Evolutionary conservation across 2,329 filamentous ascomycete genomes (phyloP).

Genomic region (Botrytis porri): DNA sequence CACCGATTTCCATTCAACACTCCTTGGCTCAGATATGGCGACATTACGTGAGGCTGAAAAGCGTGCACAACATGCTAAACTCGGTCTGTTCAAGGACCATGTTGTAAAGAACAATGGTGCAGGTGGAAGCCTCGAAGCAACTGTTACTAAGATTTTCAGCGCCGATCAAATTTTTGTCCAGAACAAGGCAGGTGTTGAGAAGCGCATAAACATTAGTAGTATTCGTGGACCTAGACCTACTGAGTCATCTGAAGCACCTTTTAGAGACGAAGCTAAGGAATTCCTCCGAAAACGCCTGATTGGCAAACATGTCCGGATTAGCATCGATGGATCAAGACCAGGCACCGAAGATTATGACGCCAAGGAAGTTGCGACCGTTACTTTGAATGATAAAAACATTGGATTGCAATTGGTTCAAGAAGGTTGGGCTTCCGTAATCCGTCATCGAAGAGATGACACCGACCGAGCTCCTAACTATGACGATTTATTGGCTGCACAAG

Average conservation of each 20-base stretch:
- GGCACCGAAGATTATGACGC: slow-evolving; percentile 89
- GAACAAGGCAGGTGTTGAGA: slow-evolving; percentile 80
- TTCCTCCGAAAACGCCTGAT: slow-evolving; percentile 91
- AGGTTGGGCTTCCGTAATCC: slow-evolving; percentile 89
- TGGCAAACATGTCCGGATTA: slow-evolving; percentile 89
- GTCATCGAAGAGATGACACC: slow-evolving; percentile 90
- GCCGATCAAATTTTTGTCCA: slow-evolving; percentile 87
- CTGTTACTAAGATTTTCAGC: slow-evolving; percentile 79
- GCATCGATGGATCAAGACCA: slow-evolving; percentile 85
- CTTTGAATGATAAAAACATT: slow-evolving; percentile 80
- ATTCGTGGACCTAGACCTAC: slow-evolving; percentile 87
- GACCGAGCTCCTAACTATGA: slow-evolving; percentile 95
- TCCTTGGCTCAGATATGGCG: slow-evolving; percentile 87
- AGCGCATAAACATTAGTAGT: slow-evolving; percentile 88
- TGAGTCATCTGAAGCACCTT: slow-evolving; percentile 83
- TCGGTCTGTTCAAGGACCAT: slow-evolving; percentile 78
- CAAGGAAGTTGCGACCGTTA: slow-evolving; percentile 88
- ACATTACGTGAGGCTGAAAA: slow-evolving; percentile 82
- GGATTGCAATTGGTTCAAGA: slow-evolving; percentile 83
- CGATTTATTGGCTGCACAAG: slow-evolving; percentile 75
- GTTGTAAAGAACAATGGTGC: slow-evolving; percentile 64
- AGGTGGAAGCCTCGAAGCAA: slow-evolving; percentile 69
- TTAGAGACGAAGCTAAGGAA: slow-evolving; percentile 91
- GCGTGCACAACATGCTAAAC: slow-evolving; percentile 70
- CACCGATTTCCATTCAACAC: slow-evolving; percentile 91